phyloP scores from a whole-genome alignment of 352 stramenopile genomes.

The Globisporangium megalacanthum region DNA sequence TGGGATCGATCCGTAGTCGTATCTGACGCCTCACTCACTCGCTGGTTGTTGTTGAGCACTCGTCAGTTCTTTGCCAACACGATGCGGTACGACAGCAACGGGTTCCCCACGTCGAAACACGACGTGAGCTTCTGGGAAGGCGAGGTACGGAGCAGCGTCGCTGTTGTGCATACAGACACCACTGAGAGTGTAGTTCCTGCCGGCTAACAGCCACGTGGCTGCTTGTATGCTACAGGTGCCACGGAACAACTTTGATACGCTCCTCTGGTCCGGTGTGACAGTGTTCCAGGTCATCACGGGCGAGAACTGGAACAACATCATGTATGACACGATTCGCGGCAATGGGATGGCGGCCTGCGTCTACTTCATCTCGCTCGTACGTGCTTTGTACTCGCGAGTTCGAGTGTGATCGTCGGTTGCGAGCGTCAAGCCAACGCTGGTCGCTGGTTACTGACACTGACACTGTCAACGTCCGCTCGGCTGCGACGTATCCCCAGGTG shows the following conservation, averaged over 20 bases:
- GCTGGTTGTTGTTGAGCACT: neutral
- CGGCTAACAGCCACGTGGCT: neutral
- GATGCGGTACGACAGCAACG: conserved; percentile 88
- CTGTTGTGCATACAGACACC: neutral
- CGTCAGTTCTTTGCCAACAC: conserved; percentile 92
- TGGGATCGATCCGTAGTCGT: no score
- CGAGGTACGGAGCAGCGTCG: conserved; percentile 18
- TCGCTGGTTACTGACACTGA: neutral
- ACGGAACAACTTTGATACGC: conserved; percentile 86
- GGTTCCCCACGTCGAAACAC: conserved; percentile 39
- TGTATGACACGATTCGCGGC: conserved; percentile 91
- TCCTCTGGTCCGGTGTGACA: conserved; percentile 74
- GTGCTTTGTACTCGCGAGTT: conserved; percentile 3
- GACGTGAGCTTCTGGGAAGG: conserved; percentile 59
- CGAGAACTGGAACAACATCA: conserved; percentile 93
- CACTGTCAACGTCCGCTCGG: no score
- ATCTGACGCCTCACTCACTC: neutral
- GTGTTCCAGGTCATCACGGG: conserved; percentile 93
- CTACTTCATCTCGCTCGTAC: conserved; percentile 87
- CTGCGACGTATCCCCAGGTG: conserved; percentile 27
- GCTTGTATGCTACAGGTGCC: conserved; percentile 30
- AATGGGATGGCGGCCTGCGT: conserved; percentile 54
- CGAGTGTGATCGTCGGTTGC: neutral
- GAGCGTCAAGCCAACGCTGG: no score
- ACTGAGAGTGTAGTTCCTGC: no score